Evolutionary conservation across 495 filamentous ascomycete genomes (phyloP).

Genomic region (Xylaria grammica): DNA sequence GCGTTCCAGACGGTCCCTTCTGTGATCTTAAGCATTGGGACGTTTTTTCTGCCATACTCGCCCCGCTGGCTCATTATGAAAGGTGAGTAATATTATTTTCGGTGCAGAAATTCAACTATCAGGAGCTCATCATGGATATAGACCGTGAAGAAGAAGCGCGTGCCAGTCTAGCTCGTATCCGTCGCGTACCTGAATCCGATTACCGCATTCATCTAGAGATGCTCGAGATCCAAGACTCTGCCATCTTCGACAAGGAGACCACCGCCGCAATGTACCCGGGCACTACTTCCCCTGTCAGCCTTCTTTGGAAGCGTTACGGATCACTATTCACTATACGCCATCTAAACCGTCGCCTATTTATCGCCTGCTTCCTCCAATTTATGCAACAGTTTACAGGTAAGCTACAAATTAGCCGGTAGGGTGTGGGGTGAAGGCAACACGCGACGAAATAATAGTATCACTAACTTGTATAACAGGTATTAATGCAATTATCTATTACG

Average conservation of each 20-base stretch:
- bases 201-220: constrained; percentile 54
- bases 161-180: constrained; percentile 50
- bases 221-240: constrained; percentile 57
- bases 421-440: background rate
- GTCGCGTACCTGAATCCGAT: constrained; percentile 48
- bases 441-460: too few relatives aligned
- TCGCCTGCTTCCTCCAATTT: constrained; percentile 32
- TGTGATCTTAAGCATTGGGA: constrained; percentile 52
- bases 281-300: constrained; percentile 29
- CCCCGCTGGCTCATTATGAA: constrained; percentile 59
- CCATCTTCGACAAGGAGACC: constrained; percentile 54
- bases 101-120: too few relatives aligned
- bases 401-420: background rate
- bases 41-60: constrained; percentile 44
- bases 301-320: constrained; percentile 45
- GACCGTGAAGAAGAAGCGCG: constrained; percentile 51
- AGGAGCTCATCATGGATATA: too few relatives aligned
- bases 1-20: constrained; percentile 57
- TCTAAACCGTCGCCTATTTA: constrained; percentile 31
- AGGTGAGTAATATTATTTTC: constrained; percentile 36
- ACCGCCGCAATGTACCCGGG: constrained; percentile 52
- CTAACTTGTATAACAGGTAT: too few relatives aligned
- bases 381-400: constrained; percentile 50
- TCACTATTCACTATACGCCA: constrained; percentile 34
- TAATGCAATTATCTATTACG: constrained; percentile 54